phyloP scores from a whole-genome alignment of 148 eudicot genomes.

The Fagopyrum tataricum region DNA sequence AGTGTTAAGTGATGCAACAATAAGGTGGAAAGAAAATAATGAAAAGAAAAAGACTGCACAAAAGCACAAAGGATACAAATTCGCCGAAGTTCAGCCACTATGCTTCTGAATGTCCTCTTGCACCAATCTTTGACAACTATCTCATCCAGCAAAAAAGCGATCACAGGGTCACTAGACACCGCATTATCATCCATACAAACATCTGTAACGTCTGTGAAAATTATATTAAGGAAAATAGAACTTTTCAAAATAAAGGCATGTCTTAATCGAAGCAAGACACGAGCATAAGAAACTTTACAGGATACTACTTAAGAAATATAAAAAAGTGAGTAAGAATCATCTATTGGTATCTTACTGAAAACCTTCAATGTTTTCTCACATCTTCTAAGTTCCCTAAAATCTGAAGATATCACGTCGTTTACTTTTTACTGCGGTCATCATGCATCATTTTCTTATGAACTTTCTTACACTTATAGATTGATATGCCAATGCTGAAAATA shows the following conservation, averaged over 20 bases:
- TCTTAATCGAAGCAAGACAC: neutral
- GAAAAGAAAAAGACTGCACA: slow-evolving; percentile 4
- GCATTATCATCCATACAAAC: slow-evolving; percentile 99
- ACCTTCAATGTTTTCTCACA: neutral
- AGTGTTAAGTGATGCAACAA: slow-evolving; percentile 33
- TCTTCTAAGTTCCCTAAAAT: neutral
- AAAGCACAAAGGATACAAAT: slow-evolving; percentile 63
- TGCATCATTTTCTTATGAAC: neutral
- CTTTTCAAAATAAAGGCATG: slow-evolving; percentile 13
- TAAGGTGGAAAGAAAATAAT: neutral
- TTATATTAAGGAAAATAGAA: slow-evolving; percentile 43
- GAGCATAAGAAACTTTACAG: neutral
- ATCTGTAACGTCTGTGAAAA: slow-evolving; percentile 74
- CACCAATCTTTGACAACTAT: slow-evolving; percentile 99
- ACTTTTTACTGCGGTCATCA: neutral
- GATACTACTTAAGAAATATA: neutral
- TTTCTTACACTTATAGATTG: neutral
- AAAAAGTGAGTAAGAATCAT: neutral
- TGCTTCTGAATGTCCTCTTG: slow-evolving; percentile 61
- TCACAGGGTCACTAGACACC: slow-evolving; percentile 92
- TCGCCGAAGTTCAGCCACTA: slow-evolving; percentile 45
- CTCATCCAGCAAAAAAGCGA: slow-evolving; percentile 93
- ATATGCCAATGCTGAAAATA: neutral
- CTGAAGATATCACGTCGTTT: neutral
- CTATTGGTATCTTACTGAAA: neutral